Conservation (phyloP, 352 stramenopile genomes). For the Saprolegnia parasitica region DNA sequence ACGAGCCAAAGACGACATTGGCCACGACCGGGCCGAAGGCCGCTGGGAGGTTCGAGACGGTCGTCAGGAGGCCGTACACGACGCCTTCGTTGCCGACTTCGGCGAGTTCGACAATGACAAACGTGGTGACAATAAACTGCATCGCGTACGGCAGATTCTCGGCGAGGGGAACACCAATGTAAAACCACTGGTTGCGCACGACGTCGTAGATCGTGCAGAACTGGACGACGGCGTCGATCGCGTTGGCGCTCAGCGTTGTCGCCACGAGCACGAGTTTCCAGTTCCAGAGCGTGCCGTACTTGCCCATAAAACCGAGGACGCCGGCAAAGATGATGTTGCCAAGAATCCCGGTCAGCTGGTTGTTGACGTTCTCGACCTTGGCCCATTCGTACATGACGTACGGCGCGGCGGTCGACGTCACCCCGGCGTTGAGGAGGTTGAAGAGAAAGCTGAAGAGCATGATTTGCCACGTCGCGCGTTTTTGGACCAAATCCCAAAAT, state of each 20-base stretch:
- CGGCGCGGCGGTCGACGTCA: slow-evolving; percentile 34
- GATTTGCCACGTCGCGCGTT: slow-evolving; percentile 68
- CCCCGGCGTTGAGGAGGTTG: slow-evolving; percentile 45
- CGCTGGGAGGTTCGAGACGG: slow-evolving; percentile 32
- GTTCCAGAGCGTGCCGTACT: slow-evolving; percentile 45
- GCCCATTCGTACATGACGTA: slow-evolving; percentile 60
- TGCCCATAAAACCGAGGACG: slow-evolving; percentile 41
- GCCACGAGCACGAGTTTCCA: slow-evolving; percentile 44
- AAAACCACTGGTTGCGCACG: slow-evolving; percentile 46
- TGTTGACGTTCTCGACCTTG: slow-evolving; percentile 44
- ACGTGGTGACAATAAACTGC: slow-evolving; percentile 33
- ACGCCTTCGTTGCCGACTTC: slow-evolving; percentile 39
- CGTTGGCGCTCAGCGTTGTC: slow-evolving; percentile 35
- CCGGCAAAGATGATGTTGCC: slow-evolving; percentile 44
- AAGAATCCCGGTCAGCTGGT: slow-evolving; percentile 39
- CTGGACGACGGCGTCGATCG: slow-evolving; percentile 41
- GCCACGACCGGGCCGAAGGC: slow-evolving; percentile 38
- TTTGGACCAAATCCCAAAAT: slow-evolving; percentile 40
- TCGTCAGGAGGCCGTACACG: slow-evolving; percentile 37
- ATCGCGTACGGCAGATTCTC: slow-evolving; percentile 45
- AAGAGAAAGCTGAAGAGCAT: slow-evolving; percentile 56
- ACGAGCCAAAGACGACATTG: slow-evolving; percentile 40
- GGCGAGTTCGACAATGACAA: slow-evolving; percentile 35
- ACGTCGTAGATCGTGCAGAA: slow-evolving; percentile 55
- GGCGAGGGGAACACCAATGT: slow-evolving; percentile 43